phyloP scores from a whole-genome alignment of 345 rosid genomes.

The Tarenaya hassleriana region DNA sequence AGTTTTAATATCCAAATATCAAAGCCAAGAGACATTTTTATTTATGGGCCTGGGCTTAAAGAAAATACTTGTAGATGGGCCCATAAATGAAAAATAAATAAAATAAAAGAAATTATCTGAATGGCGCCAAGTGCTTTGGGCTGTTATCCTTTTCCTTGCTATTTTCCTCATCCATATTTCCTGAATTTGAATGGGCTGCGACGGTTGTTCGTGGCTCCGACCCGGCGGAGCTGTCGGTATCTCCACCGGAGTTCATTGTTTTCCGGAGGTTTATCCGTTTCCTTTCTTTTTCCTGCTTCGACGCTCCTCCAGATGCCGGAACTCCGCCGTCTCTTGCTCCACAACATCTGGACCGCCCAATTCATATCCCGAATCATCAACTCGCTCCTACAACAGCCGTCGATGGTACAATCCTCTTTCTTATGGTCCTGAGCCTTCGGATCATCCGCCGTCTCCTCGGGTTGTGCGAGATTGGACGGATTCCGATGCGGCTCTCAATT shows the following conservation, averaged over 20 bases:
- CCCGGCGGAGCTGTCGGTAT: constrained; percentile 15
- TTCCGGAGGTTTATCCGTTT: constrained; percentile 4
- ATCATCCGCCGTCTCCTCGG: constrained; percentile 31
- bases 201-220: constrained; percentile 32
- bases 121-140: constrained; percentile 29
- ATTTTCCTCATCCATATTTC: background rate
- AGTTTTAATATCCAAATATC: no score
- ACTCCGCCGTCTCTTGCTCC: constrained; percentile 24
- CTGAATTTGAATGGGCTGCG: constrained; percentile 3
- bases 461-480: constrained; percentile 59
- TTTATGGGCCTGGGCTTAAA: no score
- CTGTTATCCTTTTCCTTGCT: constrained; percentile 20
- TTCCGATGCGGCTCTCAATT: constrained; percentile 38
- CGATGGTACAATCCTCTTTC: constrained; percentile 37
- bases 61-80: no score
- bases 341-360: constrained; percentile 24
- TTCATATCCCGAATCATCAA: constrained; percentile 17
- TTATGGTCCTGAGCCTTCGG: constrained; percentile 21
- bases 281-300: constrained; percentile 3
- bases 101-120: constrained; percentile 9
- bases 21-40: no score
- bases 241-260: constrained; percentile 4
- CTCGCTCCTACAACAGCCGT: constrained; percentile 35
- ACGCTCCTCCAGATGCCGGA: constrained; percentile 11
- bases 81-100: no score